Base-by-base conservation (phyloP, 257 asterid genomes). In the Forsythia suspensa region DNA sequence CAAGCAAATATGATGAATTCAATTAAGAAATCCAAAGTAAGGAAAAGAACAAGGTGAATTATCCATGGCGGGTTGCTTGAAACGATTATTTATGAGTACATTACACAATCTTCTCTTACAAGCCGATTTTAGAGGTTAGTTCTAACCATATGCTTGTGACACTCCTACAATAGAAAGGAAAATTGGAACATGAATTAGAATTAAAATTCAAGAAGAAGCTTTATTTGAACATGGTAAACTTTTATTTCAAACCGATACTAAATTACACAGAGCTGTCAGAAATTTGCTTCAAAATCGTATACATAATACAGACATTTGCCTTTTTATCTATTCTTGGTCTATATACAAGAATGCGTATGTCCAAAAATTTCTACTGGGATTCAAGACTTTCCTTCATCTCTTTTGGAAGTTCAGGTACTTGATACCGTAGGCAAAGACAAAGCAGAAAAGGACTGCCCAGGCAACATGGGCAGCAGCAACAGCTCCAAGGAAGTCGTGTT, bases 341-440 rank as follows among this genome's bases (percentile, higher is more conserved):
- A 10, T 6, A 51, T 63, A 36, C 16, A 2, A 37, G 78, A 82
- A 51, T 59, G 13, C 72, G 18, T 11, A 70, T 21, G 52, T 20
- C 46, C 41, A 38, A 3, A 20, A 37, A 18, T 15, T 10, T 46
- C 44, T 43, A 8, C 41, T 16, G 48, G 52, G 4, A 66, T 24
- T 20, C 67, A 80, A 44, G 11, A 13, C 38, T 46, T 65, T 20
- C 38, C 37, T 72, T 79, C 86, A 93, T 86, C 98, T 90, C 84
- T 78, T 89, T 59, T 91, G 97, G 90, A 90, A 91, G 84, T 91
- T 91, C 81, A 93, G 85, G 88, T 67, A 87, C 90, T 88, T 93
- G 75, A 93, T 91, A 61, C 85, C 90, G 44, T 84, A 93, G 16
- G 95, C 97, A 55, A 93, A 91, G 12, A 89, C 89, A 24, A 93